Evolutionary conservation across 345 rosid genomes (phyloP), one percentile per base, ranked within the genome.

Genomic region (Raphanus raphanistrum): DNA sequence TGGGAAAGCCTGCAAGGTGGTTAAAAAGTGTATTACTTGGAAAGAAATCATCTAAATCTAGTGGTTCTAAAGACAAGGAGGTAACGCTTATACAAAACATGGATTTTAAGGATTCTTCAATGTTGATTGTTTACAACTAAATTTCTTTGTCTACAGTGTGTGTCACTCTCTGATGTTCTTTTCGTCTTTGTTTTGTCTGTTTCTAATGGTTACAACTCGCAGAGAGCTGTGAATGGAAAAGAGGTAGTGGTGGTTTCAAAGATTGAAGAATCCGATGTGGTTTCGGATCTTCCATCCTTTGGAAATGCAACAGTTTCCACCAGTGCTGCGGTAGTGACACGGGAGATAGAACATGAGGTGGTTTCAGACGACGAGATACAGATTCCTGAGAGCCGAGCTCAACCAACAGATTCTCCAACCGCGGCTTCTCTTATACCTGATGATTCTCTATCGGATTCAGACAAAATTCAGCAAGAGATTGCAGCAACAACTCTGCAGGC

Each of bases 1-100:
- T 92, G 98, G 97, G 97, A 10, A 93, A 86, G 77, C 90, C 97
- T 0, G 90, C 83, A 43, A 94, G 84, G 74, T 92, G 98, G 97
- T 86, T 92, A 80, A 94, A 92, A 83, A 82, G 82, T 63, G 84
- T 92, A 25, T 73, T 94, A 6, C 89, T 90, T 78, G 95, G 97
- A 70, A 94, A 92, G 90, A 94, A 88, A 82, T 61, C 90, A 28
- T 89, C 95, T 69, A 92, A 92, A 82, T 89, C 90, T 38, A 69
- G 77, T 75, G 57, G 66, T 59, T 83, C 84, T 21, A 92, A 80
- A 78, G 90, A 82, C 43, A 87, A 84, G 66, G 97, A 90, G 97
- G 98, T 94, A 81, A 78, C 21, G 2, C 10, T 28, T 33, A 21
- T 33, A 33, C 0, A 28, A 1, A 1, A 36, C 3, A 36, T 36